These are phyloP conservation scores for Verruconis gallopava DNA, from an alignment of 2,329 filamentous ascomycete species.

Conservation along the genomic window DNA sequence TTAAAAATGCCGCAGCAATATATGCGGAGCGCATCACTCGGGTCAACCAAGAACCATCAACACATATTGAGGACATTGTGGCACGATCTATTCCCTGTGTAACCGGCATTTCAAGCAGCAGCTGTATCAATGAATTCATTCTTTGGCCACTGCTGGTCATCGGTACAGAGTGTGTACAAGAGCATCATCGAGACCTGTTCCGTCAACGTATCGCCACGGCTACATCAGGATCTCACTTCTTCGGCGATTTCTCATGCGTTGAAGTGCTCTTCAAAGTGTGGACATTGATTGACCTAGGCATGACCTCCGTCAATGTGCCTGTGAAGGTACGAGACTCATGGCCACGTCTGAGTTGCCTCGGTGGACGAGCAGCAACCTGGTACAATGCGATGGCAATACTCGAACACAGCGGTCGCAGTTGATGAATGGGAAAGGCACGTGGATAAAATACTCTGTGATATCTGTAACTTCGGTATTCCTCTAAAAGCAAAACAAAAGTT, in stretches of 20 bases:
- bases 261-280: neutral
- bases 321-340: neutral
- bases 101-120: slow-evolving; percentile 59
- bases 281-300: neutral
- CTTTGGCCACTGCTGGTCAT: slow-evolving; percentile 89
- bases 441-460: too few species aligned
- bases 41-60: slow-evolving; percentile 57
- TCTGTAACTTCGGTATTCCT: too few species aligned
- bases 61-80: slow-evolving; percentile 73
- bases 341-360: neutral
- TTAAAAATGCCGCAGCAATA: slow-evolving; percentile 76
- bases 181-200: slow-evolving; percentile 65
- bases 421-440: too few species aligned
- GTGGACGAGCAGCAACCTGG: neutral
- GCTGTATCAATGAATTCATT: slow-evolving; percentile 70
- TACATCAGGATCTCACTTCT: neutral
- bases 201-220: slow-evolving; percentile 45
- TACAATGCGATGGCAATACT: neutral
- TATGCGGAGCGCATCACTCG: slow-evolving; percentile 81
- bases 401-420: too few species aligned
- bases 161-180: slow-evolving; percentile 77
- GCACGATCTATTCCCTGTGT: slow-evolving; percentile 74
- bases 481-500: too few species aligned
- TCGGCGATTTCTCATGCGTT: neutral
- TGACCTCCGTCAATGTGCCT: neutral